Evolutionary conservation across 768 basidiomycete genomes (phyloP).

Genomic region (Russula lepida): DNA sequence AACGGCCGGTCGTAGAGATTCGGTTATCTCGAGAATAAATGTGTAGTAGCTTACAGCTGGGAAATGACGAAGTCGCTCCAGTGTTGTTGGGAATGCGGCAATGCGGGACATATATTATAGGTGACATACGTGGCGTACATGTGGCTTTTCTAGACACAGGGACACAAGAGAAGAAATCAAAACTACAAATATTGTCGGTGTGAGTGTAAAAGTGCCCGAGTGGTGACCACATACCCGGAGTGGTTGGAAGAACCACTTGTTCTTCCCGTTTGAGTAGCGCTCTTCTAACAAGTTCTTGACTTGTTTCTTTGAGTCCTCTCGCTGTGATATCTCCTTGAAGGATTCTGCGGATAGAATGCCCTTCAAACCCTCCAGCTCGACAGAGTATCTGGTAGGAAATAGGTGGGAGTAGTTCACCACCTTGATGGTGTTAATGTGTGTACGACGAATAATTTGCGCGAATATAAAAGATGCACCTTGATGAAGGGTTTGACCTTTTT

Average conservation of each 20-base stretch:
- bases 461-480: slow-evolving; percentile 55
- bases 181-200: slow-evolving; percentile 24
- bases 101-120: slow-evolving; percentile 25
- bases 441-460: background rate
- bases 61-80: background rate
- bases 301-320: slow-evolving; percentile 90
- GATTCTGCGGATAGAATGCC: slow-evolving; percentile 76
- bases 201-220: background rate
- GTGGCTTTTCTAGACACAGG: slow-evolving; percentile 28
- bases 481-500: slow-evolving; percentile 99
- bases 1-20: slow-evolving; percentile 32
- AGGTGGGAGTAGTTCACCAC: slow-evolving; percentile 82
- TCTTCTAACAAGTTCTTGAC: slow-evolving; percentile 97
- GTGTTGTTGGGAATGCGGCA: background rate
- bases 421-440: slow-evolving; percentile 32
- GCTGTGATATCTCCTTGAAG: slow-evolving; percentile 95
- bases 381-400: slow-evolving; percentile 75
- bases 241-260: slow-evolving; percentile 94
- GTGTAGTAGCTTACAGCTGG: background rate
- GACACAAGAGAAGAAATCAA: slow-evolving; percentile 25
- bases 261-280: slow-evolving; percentile 87
- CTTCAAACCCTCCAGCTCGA: slow-evolving; percentile 94
- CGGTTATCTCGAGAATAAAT: slow-evolving; percentile 3
- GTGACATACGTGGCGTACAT: slow-evolving; percentile 32
- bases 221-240: slow-evolving; percentile 52